These are phyloP conservation scores for Lactarius hengduanensis DNA, from an alignment of 768 basidiomycete species.

Conservation along the genomic window DNA sequence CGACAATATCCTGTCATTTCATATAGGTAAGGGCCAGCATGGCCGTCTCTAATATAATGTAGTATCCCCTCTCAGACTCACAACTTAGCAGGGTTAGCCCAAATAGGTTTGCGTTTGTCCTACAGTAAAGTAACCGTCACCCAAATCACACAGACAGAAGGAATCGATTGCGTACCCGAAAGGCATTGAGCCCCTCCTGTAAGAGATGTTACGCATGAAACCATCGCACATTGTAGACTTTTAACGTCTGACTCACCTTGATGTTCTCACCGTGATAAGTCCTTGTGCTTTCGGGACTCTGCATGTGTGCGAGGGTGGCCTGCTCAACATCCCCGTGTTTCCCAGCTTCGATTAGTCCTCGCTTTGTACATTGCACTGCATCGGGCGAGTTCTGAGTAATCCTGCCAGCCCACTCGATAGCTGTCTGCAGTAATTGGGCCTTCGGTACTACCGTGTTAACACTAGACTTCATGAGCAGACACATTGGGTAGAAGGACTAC, in stretches of 20 bases:
- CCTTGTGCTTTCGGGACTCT: constrained; percentile 49
- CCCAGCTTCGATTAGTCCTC: constrained; percentile 54
- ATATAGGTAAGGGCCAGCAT: not conserved
- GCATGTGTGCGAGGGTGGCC: constrained; percentile 46
- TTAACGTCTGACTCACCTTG: constrained; percentile 45
- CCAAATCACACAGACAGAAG: not conserved
- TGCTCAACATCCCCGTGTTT: constrained; percentile 54
- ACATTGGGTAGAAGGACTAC: constrained; percentile 10
- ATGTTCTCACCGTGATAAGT: constrained; percentile 66
- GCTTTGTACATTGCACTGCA: constrained; percentile 73
- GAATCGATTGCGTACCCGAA: constrained; percentile 50
- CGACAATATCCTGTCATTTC: not conserved
- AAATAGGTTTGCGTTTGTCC: constrained; percentile 50
- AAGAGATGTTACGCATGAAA: not conserved
- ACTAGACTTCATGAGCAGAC: constrained; percentile 38
- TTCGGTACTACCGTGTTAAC: constrained; percentile 69
- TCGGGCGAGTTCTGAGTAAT: constrained; percentile 73
- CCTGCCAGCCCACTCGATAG: constrained; percentile 57
- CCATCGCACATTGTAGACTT: not conserved
- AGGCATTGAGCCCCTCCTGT: constrained; percentile 71
- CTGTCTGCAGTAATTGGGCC: constrained; percentile 54
- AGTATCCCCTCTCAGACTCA: constrained; percentile 29
- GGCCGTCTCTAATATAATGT: not conserved
- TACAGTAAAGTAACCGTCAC: not conserved
- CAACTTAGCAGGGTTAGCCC: constrained; percentile 59